Evolutionary conservation across 2,329 filamentous ascomycete genomes (phyloP).

Genomic region (Aspergillus sp.): DNA sequence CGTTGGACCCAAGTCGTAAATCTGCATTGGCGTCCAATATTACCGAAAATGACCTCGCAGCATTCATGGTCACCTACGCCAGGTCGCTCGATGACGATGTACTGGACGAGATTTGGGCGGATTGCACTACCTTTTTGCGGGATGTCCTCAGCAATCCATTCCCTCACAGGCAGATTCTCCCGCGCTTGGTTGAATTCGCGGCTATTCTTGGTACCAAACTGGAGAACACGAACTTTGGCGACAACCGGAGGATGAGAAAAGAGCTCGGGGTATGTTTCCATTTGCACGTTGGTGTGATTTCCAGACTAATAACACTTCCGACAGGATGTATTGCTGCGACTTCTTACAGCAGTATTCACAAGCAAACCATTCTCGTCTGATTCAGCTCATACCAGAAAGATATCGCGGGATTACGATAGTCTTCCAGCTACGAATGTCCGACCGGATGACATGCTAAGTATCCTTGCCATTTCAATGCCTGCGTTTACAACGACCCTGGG

Average conservation of each 20-base stretch:
- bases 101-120: conserved; percentile 96
- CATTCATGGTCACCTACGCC: conserved; percentile 86
- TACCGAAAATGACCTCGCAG: conserved; percentile 73
- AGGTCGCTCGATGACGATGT: conserved; percentile 89
- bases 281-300: background rate
- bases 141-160: conserved; percentile 91
- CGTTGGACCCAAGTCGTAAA: conserved; percentile 69
- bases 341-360: conserved; percentile 90
- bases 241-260: conserved; percentile 83
- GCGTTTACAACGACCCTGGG: conserved; percentile 76
- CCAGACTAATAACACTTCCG: conserved; percentile 13
- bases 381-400: conserved; percentile 33
- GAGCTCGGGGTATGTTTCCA: conserved; percentile 67
- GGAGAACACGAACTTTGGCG: conserved; percentile 95
- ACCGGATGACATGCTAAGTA: conserved; percentile 69
- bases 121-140: conserved; percentile 83
- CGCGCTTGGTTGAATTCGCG: conserved; percentile 79
- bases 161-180: conserved; percentile 84
- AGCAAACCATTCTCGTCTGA: conserved; percentile 69
- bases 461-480: conserved; percentile 71
- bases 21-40: conserved; percentile 84
- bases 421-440: conserved; percentile 38
- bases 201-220: conserved; percentile 89
- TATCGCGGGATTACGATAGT: conserved; percentile 36
- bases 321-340: conserved; percentile 78